phyloP scores from a whole-genome alignment of 108 stramenopile species.

The Asterionellopsis glacialis region DNA sequence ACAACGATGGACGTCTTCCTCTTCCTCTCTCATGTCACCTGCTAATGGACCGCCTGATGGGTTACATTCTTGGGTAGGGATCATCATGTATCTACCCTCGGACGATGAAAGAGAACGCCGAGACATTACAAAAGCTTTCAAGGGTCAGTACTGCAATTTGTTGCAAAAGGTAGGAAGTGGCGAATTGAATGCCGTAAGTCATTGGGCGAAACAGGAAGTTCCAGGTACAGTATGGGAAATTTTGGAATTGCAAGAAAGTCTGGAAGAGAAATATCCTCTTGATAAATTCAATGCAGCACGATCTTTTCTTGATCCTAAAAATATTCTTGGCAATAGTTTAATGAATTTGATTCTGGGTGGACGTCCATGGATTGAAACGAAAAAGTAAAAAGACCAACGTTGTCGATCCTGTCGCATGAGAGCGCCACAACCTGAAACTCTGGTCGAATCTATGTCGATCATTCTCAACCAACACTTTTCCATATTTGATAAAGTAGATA shows the following conservation, averaged over 20 bases:
- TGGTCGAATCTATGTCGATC: too few species aligned
- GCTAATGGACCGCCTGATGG: conserved; percentile 63
- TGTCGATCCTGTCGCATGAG: too few species aligned
- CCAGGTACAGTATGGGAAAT: conserved; percentile 37
- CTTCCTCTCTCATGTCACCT: conserved; percentile 86
- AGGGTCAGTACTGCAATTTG: conserved; percentile 65
- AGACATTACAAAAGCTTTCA: conserved; percentile 81
- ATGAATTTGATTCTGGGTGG: conserved; percentile 39
- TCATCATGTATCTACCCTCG: conserved; percentile 93
- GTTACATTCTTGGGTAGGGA: conserved; percentile 81
- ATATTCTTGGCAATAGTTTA: conserved; percentile 34
- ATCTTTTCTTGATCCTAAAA: conserved; percentile 65
- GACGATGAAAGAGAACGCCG: conserved; percentile 70
- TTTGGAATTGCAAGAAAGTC: conserved; percentile 36
- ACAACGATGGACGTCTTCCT: conserved; percentile 93
- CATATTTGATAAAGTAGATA: too few species aligned
- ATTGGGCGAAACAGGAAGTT: conserved; percentile 95
- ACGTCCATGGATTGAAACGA: background rate
- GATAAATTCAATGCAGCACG: conserved; percentile 61
- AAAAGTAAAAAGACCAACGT: too few species aligned
- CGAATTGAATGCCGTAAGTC: conserved; percentile 64
- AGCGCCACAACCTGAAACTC: too few species aligned
- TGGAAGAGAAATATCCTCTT: conserved; percentile 45
- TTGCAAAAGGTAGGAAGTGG: conserved; percentile 55
- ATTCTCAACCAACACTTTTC: too few species aligned